Percentiles rank a stretch among this genome's conserved stretches.
These are phyloP conservation scores for Candida arabinofermentans DNA, from an alignment of 805 yeast genomes.

Conservation along the genomic window DNA sequence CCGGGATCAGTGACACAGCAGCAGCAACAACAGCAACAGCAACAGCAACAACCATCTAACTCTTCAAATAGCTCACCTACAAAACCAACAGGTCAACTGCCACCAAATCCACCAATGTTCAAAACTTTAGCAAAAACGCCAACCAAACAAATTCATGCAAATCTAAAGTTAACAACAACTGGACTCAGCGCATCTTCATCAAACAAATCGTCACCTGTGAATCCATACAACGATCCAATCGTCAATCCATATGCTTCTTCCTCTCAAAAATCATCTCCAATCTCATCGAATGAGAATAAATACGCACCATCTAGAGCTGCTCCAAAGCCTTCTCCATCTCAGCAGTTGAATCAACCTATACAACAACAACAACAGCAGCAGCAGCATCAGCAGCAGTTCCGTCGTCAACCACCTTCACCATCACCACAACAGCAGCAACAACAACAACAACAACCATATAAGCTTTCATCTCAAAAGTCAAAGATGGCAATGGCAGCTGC, in stretches of 20 bases:
- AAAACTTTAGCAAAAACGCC: constrained; percentile 6
- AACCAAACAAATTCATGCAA: constrained; percentile 13
- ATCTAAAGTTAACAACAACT: constrained; percentile 16
- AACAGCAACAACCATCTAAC: too few species aligned
- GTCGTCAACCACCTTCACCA: constrained; percentile 10
- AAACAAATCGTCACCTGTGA: constrained; percentile 5
- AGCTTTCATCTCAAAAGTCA: constrained; percentile 12
- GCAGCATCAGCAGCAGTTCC: constrained; percentile 12
- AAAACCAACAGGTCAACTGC: constrained; percentile 23
- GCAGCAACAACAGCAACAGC: too few species aligned
- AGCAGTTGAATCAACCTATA: constrained; percentile 16
- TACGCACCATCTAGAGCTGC: constrained; percentile 14
- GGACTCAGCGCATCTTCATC: background rate
- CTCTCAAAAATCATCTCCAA: constrained; percentile 4
- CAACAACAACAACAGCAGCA: constrained; percentile 16
- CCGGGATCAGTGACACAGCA: too few species aligned
- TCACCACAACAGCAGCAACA: constrained; percentile 18
- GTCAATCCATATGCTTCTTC: constrained; percentile 6
- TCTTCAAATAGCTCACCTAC: constrained; percentile 8
- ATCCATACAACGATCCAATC: constrained; percentile 3
- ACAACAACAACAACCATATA: constrained; percentile 12
- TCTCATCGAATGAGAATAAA: constrained; percentile 29
- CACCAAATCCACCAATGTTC: constrained; percentile 23
- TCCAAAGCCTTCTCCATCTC: constrained; percentile 8
- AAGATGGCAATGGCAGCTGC: constrained; percentile 30